phyloP scores from a whole-genome alignment of 2,329 filamentous ascomycete species.

The Colletotrichum somersetense region DNA sequence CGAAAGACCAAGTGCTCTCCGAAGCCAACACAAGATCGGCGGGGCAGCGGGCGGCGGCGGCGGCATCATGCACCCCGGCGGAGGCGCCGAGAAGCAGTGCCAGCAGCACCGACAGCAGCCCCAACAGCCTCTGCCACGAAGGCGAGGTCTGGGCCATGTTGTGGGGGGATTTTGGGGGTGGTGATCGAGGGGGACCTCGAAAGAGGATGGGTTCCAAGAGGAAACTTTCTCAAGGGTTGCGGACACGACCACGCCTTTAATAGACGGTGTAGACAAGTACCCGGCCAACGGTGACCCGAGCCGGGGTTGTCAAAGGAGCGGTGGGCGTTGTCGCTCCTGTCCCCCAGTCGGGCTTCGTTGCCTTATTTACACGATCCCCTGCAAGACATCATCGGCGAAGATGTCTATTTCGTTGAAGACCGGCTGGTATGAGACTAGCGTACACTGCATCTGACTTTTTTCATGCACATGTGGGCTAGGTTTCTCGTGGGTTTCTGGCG shows the following conservation, averaged over 20 bases:
- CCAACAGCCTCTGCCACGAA: conserved; percentile 39
- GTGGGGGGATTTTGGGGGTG: conserved; percentile 3
- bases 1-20: conserved; percentile 29
- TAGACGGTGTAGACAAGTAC: conserved; percentile 25
- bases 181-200: conserved; percentile 39
- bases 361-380: conserved; percentile 14
- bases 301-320: conserved; percentile 25
- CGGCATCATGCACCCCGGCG: conserved; percentile 32
- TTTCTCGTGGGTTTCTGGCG: conserved; percentile 25
- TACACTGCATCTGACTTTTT: conserved; percentile 9
- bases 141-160: conserved; percentile 40
- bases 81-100: conserved; percentile 36
- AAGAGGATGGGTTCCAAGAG: conserved; percentile 38
- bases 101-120: conserved; percentile 40
- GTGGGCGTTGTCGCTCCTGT: conserved; percentile 18
- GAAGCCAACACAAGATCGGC: conserved; percentile 26
- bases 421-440: conserved; percentile 18
- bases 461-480: conserved; percentile 26
- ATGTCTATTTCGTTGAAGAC: conserved; percentile 30
- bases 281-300: conserved; percentile 24
- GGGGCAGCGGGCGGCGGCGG: conserved; percentile 27
- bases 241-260: conserved; percentile 34
- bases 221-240: conserved; percentile 8
- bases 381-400: conserved; percentile 9
- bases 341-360: conserved; percentile 28